Base-by-base conservation (phyloP, 164 flowering plant genomes). In the Chimonanthus praecox region DNA sequence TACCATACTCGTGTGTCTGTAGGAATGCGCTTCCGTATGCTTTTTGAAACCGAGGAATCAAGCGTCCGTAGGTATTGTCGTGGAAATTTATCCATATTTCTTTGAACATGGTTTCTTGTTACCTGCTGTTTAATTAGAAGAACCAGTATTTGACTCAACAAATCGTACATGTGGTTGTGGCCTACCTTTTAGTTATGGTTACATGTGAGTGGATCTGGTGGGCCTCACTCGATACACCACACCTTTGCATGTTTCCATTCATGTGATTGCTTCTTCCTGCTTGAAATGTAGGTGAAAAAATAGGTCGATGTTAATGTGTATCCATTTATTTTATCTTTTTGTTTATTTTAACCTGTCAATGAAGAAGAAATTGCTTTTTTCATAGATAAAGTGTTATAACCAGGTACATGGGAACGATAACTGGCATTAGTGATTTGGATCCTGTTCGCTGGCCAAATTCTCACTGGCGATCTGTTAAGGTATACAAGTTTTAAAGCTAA, bases 401-500 rank as follows among this genome's bases (percentile, higher is more conserved):
- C 83, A 92, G 97, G 80, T 89, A 92, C 80, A 92, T 92, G 97
- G 97, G 97, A 47, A 92, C 97, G 3, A 90, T 92, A 74, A 92
- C 97, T 71, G 95, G 96, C 70, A 92, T 89, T 63, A 81, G 89
- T 72, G 96, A 89, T 78, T 71, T 89, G 50, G 96, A 92, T 82
- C 83, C 89, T 75, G 88, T 84, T 82, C 89, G 92, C 45, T 92
- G 97, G 97, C 85, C 94, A 47, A 90, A 92, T 75, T 92, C 96
- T 73, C 92, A 89, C 71, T 92, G 97, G 97, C 87, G 97, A 44
- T 92, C 97, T 33, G 94, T 92, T 44, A 92, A 92, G 97, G 97
- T 92, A 72, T 67, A 47, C 54, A 44, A 49, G 3, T 16, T 66
- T 44, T 11, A 33, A 45, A 62, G 20, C 20, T n/a, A 8, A 18